Conservation (phyloP, 2,329 filamentous ascomycete genomes). For the Zymoseptoria passerinii region DNA sequence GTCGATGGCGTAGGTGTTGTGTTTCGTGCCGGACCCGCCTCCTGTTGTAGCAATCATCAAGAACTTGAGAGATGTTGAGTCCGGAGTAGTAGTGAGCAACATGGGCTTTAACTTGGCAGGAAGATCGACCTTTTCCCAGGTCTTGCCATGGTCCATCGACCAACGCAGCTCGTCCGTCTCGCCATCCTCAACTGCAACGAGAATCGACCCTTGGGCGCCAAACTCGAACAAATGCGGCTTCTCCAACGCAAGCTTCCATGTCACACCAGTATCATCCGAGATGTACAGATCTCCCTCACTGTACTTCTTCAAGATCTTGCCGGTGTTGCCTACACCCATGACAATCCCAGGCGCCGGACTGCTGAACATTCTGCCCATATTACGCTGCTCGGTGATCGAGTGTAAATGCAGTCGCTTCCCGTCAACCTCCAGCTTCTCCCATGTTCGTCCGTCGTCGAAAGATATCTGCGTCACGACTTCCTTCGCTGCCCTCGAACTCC, state of each 20-base stretch:
- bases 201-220: conserved; percentile 81
- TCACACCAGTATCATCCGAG: conserved; percentile 82
- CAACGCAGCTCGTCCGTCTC: conserved; percentile 60
- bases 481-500: conserved; percentile 46
- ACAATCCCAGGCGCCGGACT: conserved; percentile 87
- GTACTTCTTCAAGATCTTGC: conserved; percentile 62
- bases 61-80: conserved; percentile 90
- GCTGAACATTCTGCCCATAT: conserved; percentile 80
- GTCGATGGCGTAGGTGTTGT: conserved; percentile 63
- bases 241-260: conserved; percentile 66
- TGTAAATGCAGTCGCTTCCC: conserved; percentile 73
- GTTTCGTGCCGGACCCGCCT: conserved; percentile 44
- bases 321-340: conserved; percentile 89
- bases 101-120: conserved; percentile 61
- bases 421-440: conserved; percentile 60
- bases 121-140: conserved; percentile 67
- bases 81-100: conserved; percentile 77
- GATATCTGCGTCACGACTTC: conserved; percentile 74
- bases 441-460: conserved; percentile 89
- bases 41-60: conserved; percentile 59
- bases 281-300: conserved; percentile 72
- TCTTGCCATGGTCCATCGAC: conserved; percentile 81
- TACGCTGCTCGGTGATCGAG: conserved; percentile 77
- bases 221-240: conserved; percentile 94
- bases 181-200: conserved; percentile 71